Conservation (phyloP, 768 basidiomycete species). For the Rhizopogon sp. region DNA sequence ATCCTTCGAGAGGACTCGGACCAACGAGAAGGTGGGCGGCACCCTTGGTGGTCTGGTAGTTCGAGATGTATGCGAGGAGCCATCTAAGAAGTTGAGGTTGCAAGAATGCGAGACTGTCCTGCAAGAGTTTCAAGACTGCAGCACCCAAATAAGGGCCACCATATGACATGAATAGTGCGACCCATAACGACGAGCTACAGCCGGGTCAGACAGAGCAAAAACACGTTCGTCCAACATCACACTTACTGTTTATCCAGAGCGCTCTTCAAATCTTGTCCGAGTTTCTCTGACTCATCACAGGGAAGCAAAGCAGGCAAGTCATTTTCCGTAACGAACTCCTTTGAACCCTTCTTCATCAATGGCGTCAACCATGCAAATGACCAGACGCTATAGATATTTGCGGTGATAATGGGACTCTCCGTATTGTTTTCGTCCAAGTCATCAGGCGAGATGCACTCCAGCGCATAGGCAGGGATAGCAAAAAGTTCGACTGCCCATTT, state of each 20-base stretch:
- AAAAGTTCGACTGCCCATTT: slow-evolving; percentile 39
- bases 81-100: slow-evolving; percentile 85
- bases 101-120: slow-evolving; percentile 76
- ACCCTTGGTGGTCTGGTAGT: slow-evolving; percentile 54
- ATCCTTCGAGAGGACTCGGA: slow-evolving; percentile 56
- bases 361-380: slow-evolving; percentile 86
- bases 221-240: not conserved
- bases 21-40: slow-evolving; percentile 16
- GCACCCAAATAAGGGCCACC: slow-evolving; percentile 71
- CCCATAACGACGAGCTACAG: slow-evolving; percentile 60
- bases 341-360: slow-evolving; percentile 65
- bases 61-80: slow-evolving; percentile 76
- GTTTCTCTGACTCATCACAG: slow-evolving; percentile 62
- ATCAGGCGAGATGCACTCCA: slow-evolving; percentile 73
- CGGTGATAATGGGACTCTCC: slow-evolving; percentile 69
- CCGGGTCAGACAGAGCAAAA: not conserved
- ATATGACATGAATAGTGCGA: slow-evolving; percentile 71
- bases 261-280: slow-evolving; percentile 55
- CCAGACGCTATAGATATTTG: slow-evolving; percentile 80
- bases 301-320: slow-evolving; percentile 77
- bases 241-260: slow-evolving; percentile 64
- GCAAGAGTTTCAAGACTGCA: slow-evolving; percentile 61
- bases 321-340: slow-evolving; percentile 70
- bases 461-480: slow-evolving; percentile 48
- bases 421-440: slow-evolving; percentile 33